These are phyloP conservation scores for Colletotrichum liriopes DNA, from an alignment of 2,329 filamentous ascomycete species.

Conservation along the genomic window DNA sequence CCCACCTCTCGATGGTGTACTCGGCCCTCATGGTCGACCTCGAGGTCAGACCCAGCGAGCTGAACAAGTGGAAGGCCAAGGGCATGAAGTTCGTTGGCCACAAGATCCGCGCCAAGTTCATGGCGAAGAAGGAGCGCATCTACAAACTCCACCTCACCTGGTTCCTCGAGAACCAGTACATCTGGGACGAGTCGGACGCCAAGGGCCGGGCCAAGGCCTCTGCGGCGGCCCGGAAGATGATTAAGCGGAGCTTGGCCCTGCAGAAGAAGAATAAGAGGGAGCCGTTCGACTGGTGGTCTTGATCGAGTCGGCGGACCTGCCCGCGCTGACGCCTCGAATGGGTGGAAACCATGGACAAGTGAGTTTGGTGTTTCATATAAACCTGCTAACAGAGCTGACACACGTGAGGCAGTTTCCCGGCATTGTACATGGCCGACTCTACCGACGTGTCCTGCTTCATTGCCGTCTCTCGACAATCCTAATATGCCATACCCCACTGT, in stretches of 20 bases:
- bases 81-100: not conserved
- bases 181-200: constrained; percentile 6
- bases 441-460: not conserved
- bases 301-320: not conserved
- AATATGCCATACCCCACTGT: not conserved
- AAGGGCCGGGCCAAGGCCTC: not conserved
- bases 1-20: constrained; percentile 8
- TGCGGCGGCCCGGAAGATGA: not conserved
- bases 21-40: constrained; percentile 1
- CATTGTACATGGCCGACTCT: not conserved
- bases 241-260: not conserved
- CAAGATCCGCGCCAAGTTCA: not conserved
- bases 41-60: not conserved
- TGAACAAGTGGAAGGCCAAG: not conserved
- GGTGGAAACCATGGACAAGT: not conserved
- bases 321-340: not conserved
- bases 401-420: too few species aligned
- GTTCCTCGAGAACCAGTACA: constrained; percentile 4
- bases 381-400: not conserved
- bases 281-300: constrained; percentile 8
- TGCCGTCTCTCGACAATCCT: not conserved
- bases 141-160: not conserved
- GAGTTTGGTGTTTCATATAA: not conserved
- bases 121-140: too few species aligned
- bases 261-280: not conserved